Base-by-base conservation (phyloP, 129 eudicot species). In the Lactuca sativa region DNA sequence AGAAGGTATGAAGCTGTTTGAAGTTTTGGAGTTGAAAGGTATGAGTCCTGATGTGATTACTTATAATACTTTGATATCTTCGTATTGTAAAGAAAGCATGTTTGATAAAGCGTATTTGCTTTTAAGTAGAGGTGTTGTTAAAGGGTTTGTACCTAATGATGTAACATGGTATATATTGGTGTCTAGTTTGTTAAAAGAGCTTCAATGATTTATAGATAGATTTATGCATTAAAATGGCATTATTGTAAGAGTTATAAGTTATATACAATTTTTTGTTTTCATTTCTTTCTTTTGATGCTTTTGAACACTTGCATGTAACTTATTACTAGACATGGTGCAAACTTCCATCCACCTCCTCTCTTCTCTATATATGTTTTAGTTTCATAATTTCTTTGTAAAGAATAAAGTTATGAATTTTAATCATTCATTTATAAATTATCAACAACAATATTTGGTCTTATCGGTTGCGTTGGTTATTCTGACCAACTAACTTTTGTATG, bases 151-250 rank as follows among this genome's bases (percentile, higher is more conserved):
- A 43, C 99, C 99, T 7, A 82, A 82, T 70, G 74, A 70, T 58
- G 95, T 83, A 66, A 95, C 99, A 12, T 95, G 99, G 99, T 75
- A 80, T 80, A 43, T 95, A 53, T 25, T 95, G 74, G 85, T 85
- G 5, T 70, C 72, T 6, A 74, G 84, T 77, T 69, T 61, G 75
- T 74, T 82, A 32, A 60, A 57, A 66, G 80, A 73, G 61, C 73
- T 52, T 9, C 38, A 73, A 59, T 59, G 61, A 59, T 70, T 54
- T 56, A 56, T 81, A 67, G 79, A 66, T 33, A 51, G 6, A 62
- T 74, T 54, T 71, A 15, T 56, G 69, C 51, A 62, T 51, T 14
- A 54, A 36, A 18, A 65, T 40, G 17, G 11, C 53, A 56, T 36
- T 36, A 25, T 11, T 15, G 37, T 43, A 55, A 41, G 52, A 56